Evolutionary conservation across 2,329 filamentous ascomycete species (phyloP), one percentile per base, ranked within the genome.

Genomic region (Penicillium sp.): DNA sequence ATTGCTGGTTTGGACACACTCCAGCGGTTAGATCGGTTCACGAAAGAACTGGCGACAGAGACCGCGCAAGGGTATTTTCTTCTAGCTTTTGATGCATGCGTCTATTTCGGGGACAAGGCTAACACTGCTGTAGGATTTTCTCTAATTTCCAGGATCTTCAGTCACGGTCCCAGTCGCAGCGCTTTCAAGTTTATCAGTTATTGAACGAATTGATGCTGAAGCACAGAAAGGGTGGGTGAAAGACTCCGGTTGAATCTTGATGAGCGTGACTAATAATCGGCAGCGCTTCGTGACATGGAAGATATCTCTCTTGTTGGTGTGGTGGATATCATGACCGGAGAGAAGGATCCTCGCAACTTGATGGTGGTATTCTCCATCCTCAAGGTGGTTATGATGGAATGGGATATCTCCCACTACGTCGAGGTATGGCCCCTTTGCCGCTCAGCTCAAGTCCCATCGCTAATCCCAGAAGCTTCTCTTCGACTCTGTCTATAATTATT

Each of bases 401-500:
- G 87, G 85, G 81, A 84, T 60, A 82, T 88, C 54, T 78, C 79
- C 3, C 77, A 78, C 34, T 79, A 87, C 68, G 81, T 81, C 18
- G 83, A 87, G 74, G 81, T 83, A 72, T 48, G 59, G 29, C 23
- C 19, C 16, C 13, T 29, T n/a, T 47, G 28, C 21, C 16, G 1
- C 2, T 13, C 36, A 26, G 13, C 4, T 11, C 31, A 28, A 11
- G 31, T 8, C 7, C 19, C 7, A 24, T 10, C 14, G 11, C 65
- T 72, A 45, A 72, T 40, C 10, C n/a, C 2, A 3, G 29, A 55
- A 77, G 77, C 66, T 72, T 26, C 76, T 88, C 40, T 89, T 89
- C 65, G 87, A 89, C 60, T 80, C 85, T 3, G 85, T 87, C 16
- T 89, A 88, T 71, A 88, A 87, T 63, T 89, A 89, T 69, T 89